Conservation (phyloP, 768 basidiomycete species). For the Saitozyma podzolica region DNA sequence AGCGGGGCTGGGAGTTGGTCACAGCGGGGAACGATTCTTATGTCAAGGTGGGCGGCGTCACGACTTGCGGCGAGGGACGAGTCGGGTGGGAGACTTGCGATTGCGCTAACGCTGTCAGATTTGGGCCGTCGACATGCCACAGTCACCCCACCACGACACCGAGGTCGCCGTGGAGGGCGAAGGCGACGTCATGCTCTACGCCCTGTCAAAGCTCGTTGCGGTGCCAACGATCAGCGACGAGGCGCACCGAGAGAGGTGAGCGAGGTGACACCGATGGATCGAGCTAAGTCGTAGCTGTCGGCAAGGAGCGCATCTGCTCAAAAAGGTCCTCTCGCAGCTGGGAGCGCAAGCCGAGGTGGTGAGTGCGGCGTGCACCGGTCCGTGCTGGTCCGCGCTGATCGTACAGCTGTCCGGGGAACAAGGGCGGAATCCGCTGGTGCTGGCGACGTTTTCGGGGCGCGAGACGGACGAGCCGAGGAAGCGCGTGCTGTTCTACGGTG, state of each 20-base stretch:
- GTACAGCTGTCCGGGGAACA: conserved; percentile 74
- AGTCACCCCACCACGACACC: conserved; percentile 11
- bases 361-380: conserved; percentile 31
- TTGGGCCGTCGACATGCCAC: conserved; percentile 53
- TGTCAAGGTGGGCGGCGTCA: conserved; percentile 64
- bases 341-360: conserved; percentile 81
- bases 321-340: conserved; percentile 80
- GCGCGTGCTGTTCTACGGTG: conserved; percentile 81
- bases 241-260: conserved; percentile 62
- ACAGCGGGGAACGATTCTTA: conserved; percentile 84
- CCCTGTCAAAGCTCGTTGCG: conserved; percentile 79
- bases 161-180: conserved; percentile 39
- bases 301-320: conserved; percentile 89
- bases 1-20: conserved; percentile 57
- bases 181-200: conserved; percentile 72
- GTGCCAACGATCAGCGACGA: conserved; percentile 80
- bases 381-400: conserved; percentile 7
- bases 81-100: too few species aligned
- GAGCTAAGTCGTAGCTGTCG: conserved; percentile 59
- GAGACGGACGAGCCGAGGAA: conserved; percentile 67
- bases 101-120: conserved; percentile 40
- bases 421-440: conserved; percentile 78
- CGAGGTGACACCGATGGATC: background rate
- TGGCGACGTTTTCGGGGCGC: conserved; percentile 79
- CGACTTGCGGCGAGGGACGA: too few species aligned